Evolutionary conservation across 2,329 filamentous ascomycete species (phyloP), one percentile per base, ranked within the genome.

Genomic region (Apiospora phragmitis): DNA sequence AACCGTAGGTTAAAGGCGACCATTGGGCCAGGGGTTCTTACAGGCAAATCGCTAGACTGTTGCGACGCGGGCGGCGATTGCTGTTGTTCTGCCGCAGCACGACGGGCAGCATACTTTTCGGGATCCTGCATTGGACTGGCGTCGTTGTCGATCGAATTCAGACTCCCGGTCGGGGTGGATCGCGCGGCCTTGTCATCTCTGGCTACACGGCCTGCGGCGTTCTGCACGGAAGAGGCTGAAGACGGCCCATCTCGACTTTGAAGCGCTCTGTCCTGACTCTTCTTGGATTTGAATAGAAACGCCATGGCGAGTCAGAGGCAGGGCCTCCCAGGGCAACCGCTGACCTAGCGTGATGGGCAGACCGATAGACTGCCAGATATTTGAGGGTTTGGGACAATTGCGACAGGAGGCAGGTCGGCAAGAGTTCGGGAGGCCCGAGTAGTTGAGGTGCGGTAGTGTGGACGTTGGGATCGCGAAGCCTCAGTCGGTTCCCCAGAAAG

Each of bases 221-320:
- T 85, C 76, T 85, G 84, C 59, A 88, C 80, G 45, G 84, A 86
- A 68, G 83, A 84, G 77, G 85, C 85, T 8, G 86, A 84, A 68
- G 80, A 81, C 35, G 82, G 77, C 82, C 85, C 87, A 77, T 90
- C 88, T 78, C 88, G 87, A 79, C 84, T 87, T 69, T 85, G 83
- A 74, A 88, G 79, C 70, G 83, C 84, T 79, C 90, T 88, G 76
- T 91, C 90, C 81, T 92, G 90, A 79, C 89, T 88, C 83, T 93
- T 94, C 83, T 94, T 94, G 70, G 91, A 93, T 81, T 94, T 94
- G 85, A 94, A 94, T 73, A 94, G 87, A 82, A 94, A 94, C 75
- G 92, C 91, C 92, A 94, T 94, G 82, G 81, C 86, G 81, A 67
- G 42, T 43, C 65, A 45, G 65, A 67, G 65, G 65, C 65, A 67